phyloP scores from a whole-genome alignment of 192 early-diverging fungal species.

The Dimargaris cristalligena region DNA sequence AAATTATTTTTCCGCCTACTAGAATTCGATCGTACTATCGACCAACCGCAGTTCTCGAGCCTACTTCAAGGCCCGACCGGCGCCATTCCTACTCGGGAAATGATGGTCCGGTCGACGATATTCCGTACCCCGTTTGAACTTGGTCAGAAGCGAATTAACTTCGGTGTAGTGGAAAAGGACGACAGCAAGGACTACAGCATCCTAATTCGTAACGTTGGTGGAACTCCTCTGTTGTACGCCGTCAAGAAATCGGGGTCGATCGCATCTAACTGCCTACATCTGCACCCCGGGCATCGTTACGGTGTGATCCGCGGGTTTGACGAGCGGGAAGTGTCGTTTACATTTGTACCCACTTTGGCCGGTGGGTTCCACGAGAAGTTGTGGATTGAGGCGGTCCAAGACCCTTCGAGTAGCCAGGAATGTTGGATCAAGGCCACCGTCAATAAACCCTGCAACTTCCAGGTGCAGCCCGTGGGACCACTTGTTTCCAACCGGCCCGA shows the following conservation, averaged over 20 bases:
- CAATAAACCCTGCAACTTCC: constrained; percentile 72
- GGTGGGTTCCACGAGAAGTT: constrained; percentile 77
- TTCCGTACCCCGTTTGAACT: constrained; percentile 78
- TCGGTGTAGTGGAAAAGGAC: constrained; percentile 79
- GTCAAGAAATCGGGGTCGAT: constrained; percentile 92
- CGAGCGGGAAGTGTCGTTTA: constrained; percentile 83
- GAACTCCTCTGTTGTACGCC: constrained; percentile 74
- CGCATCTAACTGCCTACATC: constrained; percentile 69
- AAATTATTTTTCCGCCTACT: constrained; percentile 68
- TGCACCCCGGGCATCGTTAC: constrained; percentile 30
- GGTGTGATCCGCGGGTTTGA: constrained; percentile 83
- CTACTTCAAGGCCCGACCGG: constrained; percentile 35
- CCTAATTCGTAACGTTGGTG: constrained; percentile 75
- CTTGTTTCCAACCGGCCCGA: no score
- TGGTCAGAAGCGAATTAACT: constrained; percentile 94
- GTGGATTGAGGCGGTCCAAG: constrained; percentile 74
- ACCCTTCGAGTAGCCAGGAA: constrained; percentile 61
- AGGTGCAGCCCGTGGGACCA: constrained; percentile 31
- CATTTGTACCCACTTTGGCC: constrained; percentile 78
- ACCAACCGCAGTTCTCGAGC: constrained; percentile 62
- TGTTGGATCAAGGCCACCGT: constrained; percentile 81
- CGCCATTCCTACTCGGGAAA: constrained; percentile 59
- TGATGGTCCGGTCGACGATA: constrained; percentile 73
- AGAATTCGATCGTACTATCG: constrained; percentile 72
- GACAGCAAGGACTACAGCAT: constrained; percentile 69